These are phyloP conservation scores for Aspergillus oerlinghausenensis DNA, from an alignment of 2,329 filamentous ascomycete species.

Conservation along the genomic window DNA sequence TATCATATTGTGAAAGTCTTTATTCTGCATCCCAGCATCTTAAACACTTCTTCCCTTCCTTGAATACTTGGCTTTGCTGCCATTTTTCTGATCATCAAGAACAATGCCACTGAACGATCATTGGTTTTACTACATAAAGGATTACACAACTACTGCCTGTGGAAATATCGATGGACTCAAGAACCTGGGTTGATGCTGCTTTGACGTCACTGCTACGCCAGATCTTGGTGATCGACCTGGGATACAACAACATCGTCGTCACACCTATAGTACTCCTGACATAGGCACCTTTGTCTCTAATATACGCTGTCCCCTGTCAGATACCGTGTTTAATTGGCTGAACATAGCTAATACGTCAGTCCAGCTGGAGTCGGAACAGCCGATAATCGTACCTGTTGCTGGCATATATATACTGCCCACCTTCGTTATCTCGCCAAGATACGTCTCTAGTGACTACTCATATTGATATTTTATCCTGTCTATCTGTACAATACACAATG, in stretches of 20 bases:
- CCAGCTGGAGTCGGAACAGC: background rate
- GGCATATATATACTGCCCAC: background rate
- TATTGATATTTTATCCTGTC: background rate
- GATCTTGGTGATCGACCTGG: background rate
- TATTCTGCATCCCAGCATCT: background rate
- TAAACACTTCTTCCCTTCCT: too few species aligned
- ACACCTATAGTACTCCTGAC: background rate
- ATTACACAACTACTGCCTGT: background rate
- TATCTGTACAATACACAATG: conserved; percentile 17
- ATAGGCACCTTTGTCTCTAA: background rate
- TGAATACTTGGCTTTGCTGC: background rate
- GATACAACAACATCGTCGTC: background rate
- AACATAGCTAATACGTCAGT: background rate
- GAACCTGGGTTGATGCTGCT: background rate
- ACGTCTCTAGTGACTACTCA: background rate
- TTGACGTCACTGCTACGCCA: conserved; percentile 15
- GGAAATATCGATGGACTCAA: background rate
- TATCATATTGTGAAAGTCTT: background rate
- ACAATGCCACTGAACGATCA: background rate
- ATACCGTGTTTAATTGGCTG: background rate
- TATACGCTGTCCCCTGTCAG: background rate
- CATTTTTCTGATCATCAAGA: background rate
- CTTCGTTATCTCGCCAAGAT: background rate
- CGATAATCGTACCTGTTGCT: background rate
- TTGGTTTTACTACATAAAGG: background rate